Evolutionary conservation across 1,284 basidiomycete genomes (phyloP).

Genomic region (Boletus albobrunnescens): DNA sequence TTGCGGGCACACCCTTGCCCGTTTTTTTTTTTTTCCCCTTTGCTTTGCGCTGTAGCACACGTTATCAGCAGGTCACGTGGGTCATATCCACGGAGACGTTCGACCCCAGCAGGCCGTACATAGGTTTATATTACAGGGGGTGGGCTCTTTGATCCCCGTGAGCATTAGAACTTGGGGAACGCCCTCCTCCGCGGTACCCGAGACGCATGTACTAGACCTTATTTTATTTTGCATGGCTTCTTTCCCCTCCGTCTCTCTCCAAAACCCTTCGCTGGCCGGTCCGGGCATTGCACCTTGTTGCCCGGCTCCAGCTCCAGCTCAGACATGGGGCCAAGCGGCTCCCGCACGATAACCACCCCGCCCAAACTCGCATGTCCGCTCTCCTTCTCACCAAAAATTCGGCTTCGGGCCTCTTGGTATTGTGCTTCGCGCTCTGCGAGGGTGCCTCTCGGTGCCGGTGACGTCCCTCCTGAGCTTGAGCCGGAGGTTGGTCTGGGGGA

Average conservation of each 20-base stretch:
- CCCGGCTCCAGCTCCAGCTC: constrained; percentile 6
- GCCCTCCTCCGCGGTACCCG: constrained; percentile 10
- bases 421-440: constrained; percentile 33
- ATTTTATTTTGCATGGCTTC: constrained; percentile 11
- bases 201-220: too few relatives aligned
- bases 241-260: constrained; percentile 20
- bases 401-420: constrained; percentile 31
- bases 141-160: too few relatives aligned
- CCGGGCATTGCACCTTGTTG: background rate
- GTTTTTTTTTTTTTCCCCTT: background rate
- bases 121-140: too few relatives aligned
- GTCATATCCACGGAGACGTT: too few relatives aligned
- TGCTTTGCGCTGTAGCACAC: too few relatives aligned
- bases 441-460: constrained; percentile 25
- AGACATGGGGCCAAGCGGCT: constrained; percentile 25
- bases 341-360: constrained; percentile 17
- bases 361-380: background rate
- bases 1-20: too few relatives aligned
- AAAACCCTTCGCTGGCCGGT: constrained; percentile 22
- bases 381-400: constrained; percentile 27
- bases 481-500: constrained; percentile 3
- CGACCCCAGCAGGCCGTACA: too few relatives aligned
- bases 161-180: too few relatives aligned
- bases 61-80: constrained; percentile 19
- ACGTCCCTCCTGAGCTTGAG: constrained; percentile 8